Evolutionary conservation across 495 filamentous ascomycete genomes (phyloP), one percentile per base, ranked within the genome.

Genomic region (Achaetomiella virescens): DNA sequence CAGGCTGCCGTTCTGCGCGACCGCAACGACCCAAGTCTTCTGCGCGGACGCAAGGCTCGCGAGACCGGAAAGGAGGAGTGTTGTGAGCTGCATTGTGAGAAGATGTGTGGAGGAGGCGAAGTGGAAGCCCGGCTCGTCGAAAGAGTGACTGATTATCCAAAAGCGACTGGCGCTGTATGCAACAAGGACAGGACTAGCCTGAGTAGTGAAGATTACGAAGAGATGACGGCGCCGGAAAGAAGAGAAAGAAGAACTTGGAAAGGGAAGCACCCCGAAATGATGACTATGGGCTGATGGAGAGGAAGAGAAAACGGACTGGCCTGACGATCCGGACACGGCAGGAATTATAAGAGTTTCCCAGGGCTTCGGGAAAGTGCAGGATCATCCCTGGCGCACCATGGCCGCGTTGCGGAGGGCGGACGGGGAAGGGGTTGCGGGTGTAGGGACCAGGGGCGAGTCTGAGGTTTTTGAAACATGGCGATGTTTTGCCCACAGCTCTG

Each of bases 81-180:
- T 74, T 45, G 72, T 62, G 74, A 80, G 75, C 55, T 77, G 73
- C 79, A 82, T 81, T 59, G 76, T 80, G 74, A 60, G 42, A 58
- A 25, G 11, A 33, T 52, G 31, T 31, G 35, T 59, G 49, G 55
- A 18, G 52, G 37, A 46, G 21, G 33, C 48, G 52, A 59, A 47
- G 37, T 25, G 42, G 36, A 42, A 54, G 51, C 43, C 36, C 40
- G 56, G 43, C 60, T 64, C 40, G 58, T 62, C 40, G 61, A 58
- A 61, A 68, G 65, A 62, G 66, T 63, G 68, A 61, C 51, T 61
- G 46, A 37, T 48, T 45, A 21, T 41, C 24, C 27, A 50, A 66
- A 56, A 71, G 77, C 77, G 77, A 72, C 76, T 79, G 48, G 77
- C 77, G 77, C 77, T 78, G 62, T 38, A 24, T 4, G 46, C 20